Conservation (phyloP, 2,329 filamentous ascomycete genomes). For the Monosporascus ibericus region DNA sequence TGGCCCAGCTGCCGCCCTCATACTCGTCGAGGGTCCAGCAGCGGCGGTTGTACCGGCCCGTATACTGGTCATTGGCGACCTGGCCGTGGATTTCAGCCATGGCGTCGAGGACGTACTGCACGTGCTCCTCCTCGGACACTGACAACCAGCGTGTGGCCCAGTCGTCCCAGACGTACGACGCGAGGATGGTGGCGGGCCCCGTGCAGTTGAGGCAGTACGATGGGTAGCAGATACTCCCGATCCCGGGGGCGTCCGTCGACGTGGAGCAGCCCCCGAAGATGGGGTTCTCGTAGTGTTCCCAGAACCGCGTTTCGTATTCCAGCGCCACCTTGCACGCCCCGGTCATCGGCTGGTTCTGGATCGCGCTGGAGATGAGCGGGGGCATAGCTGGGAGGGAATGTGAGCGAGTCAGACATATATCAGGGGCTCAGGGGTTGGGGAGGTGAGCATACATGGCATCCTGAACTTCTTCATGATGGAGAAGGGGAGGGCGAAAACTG, state of each 20-base stretch:
- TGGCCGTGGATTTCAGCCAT: conserved; percentile 62
- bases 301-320: conserved; percentile 61
- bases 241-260: conserved; percentile 50
- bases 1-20: conserved; percentile 57
- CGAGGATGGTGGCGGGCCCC: conserved; percentile 56
- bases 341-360: conserved; percentile 38
- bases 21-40: conserved; percentile 61
- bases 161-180: conserved; percentile 47
- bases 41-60: conserved; percentile 56
- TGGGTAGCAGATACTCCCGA: conserved; percentile 61
- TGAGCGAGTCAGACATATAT: background rate
- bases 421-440: background rate
- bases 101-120: conserved; percentile 55
- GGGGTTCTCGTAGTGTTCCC: conserved; percentile 43
- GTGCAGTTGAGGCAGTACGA: conserved; percentile 60
- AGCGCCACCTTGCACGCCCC: conserved; percentile 55
- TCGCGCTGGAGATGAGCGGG: conserved; percentile 39
- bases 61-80: conserved; percentile 54
- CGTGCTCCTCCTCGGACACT: conserved; percentile 53
- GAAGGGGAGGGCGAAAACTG: conserved; percentile 60
- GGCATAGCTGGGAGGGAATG: conserved; percentile 23
- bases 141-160: conserved; percentile 35
- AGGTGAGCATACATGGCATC: conserved; percentile 32
- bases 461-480: conserved; percentile 57
- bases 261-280: conserved; percentile 61